Evolutionary conservation across 805 yeast genomes (phyloP), one percentile per base, ranked within the genome.

Genomic region (Yamadazyma takamatsuzukensis): DNA sequence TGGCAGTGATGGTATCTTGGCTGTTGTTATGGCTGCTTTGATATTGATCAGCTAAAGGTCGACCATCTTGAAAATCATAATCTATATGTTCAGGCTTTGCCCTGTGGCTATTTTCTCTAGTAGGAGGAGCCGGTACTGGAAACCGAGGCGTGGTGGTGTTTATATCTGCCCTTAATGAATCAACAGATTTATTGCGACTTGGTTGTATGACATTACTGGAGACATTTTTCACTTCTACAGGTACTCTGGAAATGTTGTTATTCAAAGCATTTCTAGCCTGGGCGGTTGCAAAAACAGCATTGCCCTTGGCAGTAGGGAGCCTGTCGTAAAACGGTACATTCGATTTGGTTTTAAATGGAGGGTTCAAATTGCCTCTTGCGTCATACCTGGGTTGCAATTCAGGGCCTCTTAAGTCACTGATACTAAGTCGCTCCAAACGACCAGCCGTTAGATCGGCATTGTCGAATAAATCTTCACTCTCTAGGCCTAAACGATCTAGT

Each of bases 401-500:
- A 9, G 7, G 6, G 12, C 15, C 15, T 6, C 12, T n/a, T n/a
- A n/a, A 8, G 15, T 29, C 40, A 10, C 31, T 28, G 7, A 37
- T 28, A 22, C 34, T 37, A 13, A 37, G 15, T 9, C 37, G 19
- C 8, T 33, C 37, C n/a, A 37, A 29, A 10, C 36, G 23, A 7
- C 15, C 21, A n/a, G 27, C 29, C 4, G 37, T 17, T 17, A 29
- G 14, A 10, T 40, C 40, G 7, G 40, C 45, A 7, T 40, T 38
- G 12, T 47, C 51, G 5, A 29, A 41, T 28, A 48, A 31, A 25
- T 51, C 59, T 21, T 42, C 51, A 12, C 45, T 34, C 18, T 58
- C 63, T 13, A 61, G 44, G 5, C 52, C 61, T 27, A 63, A 42
- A 5, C 68, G 51, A 39, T 67, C 72, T 9, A 67, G 47, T 18